Evolutionary conservation across 169 alveolate genomes (phyloP).

Genomic region (Plasmodium berghei): DNA sequence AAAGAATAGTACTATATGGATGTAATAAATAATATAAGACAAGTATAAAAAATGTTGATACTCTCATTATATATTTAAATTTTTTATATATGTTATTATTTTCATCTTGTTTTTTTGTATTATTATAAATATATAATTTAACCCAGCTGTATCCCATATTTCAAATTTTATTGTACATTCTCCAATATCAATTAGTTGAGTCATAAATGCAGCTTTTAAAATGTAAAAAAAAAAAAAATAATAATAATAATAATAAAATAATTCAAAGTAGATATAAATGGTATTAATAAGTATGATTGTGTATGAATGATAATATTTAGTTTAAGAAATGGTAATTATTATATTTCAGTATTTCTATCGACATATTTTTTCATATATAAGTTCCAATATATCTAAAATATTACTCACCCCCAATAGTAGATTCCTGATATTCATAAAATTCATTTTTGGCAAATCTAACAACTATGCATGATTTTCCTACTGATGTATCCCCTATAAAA

Average conservation of each 20-base stretch:
- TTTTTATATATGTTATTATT: neutral
- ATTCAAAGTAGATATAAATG: neutral
- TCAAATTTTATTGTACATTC: constrained; percentile 88
- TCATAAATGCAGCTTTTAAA: constrained; percentile 91
- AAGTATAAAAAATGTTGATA: neutral
- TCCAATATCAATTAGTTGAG: constrained; percentile 88
- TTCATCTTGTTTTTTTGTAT: neutral
- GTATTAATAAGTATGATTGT: neutral
- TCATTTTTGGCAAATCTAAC: constrained; percentile 88
- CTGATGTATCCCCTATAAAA: constrained; percentile 93
- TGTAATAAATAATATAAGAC: neutral
- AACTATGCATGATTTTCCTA: constrained; percentile 93
- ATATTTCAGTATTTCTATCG: no score
- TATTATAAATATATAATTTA: neutral
- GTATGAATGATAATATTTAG: no score
- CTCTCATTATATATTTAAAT: neutral
- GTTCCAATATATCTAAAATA: no score
- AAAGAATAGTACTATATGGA: neutral
- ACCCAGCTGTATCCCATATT: constrained; percentile 95
- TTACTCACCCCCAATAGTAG: constrained; percentile 91
- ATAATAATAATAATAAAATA: constrained; percentile 1
- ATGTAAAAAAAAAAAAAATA: neutral
- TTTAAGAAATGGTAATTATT: no score
- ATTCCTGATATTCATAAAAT: constrained; percentile 90
- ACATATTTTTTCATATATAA: no score